phyloP scores from a whole-genome alignment of 2,329 filamentous ascomycete species.

The Stemphylium vesicarium region DNA sequence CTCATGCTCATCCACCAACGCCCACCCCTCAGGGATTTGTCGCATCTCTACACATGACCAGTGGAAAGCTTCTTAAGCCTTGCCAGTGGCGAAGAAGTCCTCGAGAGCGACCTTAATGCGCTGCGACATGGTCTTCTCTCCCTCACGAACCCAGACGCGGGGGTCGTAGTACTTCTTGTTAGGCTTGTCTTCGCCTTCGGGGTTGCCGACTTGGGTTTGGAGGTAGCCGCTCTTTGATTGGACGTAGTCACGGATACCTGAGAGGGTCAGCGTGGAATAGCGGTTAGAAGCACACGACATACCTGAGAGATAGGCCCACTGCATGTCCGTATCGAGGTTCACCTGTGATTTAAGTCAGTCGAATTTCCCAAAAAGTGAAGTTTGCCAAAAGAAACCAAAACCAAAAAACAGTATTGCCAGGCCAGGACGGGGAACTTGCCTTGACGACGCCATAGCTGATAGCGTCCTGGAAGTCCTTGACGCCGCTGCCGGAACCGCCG shows the following conservation, averaged over 20 bases:
- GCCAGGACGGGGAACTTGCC: slow-evolving; percentile 33
- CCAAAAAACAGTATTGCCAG: no score
- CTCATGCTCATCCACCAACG: slow-evolving; percentile 23
- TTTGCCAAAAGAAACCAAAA: no score
- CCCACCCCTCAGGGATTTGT: slow-evolving; percentile 15
- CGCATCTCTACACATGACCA: not conserved
- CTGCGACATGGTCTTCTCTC: slow-evolving; percentile 88
- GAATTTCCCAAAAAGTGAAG: no score
- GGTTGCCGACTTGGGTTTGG: slow-evolving; percentile 86
- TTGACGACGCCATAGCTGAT: slow-evolving; percentile 87
- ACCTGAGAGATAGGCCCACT: slow-evolving; percentile 85
- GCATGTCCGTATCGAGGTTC: slow-evolving; percentile 97
- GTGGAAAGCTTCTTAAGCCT: slow-evolving; percentile 64
- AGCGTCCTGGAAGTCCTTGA: slow-evolving; percentile 76
- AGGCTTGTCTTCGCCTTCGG: slow-evolving; percentile 89
- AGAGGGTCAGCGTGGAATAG: no score
- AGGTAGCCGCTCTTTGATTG: slow-evolving; percentile 92
- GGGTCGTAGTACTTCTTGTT: slow-evolving; percentile 91
- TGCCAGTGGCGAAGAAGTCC: slow-evolving; percentile 87
- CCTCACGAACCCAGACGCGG: slow-evolving; percentile 93
- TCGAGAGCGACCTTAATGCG: slow-evolving; percentile 81
- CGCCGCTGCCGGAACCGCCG: slow-evolving; percentile 90
- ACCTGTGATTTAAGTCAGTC: no score
- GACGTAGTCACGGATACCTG: slow-evolving; percentile 92
- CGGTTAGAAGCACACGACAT: no score